Percentiles rank a stretch among this genome's conserved stretches.
Evolutionary conservation across 495 filamentous ascomycete genomes (phyloP).

Genomic region (Aspergillus saccharolyticus): DNA sequence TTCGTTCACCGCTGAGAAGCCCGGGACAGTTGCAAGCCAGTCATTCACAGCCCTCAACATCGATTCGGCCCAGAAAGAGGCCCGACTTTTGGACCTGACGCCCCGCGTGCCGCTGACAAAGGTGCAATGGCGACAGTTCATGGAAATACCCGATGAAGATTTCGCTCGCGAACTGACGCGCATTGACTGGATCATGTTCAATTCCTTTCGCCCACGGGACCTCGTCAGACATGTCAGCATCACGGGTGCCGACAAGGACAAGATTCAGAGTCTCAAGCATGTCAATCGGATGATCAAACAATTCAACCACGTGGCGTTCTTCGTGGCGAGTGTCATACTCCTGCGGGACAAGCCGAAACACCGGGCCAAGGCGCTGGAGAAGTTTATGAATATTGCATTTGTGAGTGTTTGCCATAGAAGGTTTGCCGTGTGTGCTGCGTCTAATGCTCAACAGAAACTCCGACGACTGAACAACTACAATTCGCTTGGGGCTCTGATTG

Average conservation of each 20-base stretch:
- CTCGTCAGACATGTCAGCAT: conserved; percentile 85
- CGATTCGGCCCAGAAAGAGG: conserved; percentile 71
- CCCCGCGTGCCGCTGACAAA: conserved; percentile 62
- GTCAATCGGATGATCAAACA: conserved; percentile 92
- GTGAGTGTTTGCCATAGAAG: conserved; percentile 25
- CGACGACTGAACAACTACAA: conserved; percentile 97
- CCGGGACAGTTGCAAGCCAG: conserved; percentile 36
- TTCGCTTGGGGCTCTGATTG: conserved; percentile 84
- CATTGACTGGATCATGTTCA: conserved; percentile 97
- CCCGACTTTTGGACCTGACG: conserved; percentile 58
- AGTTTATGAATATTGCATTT: conserved; percentile 81
- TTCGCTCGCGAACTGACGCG: conserved; percentile 89
- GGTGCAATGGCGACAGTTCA: conserved; percentile 74
- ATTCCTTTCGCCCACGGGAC: conserved; percentile 91
- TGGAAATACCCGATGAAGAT: conserved; percentile 71
- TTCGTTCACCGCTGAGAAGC: conserved; percentile 36
- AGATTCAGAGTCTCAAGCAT: conserved; percentile 72
- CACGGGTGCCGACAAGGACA: conserved; percentile 62
- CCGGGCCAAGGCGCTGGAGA: conserved; percentile 81
- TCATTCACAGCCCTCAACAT: conserved; percentile 49
- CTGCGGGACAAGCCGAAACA: conserved; percentile 96
- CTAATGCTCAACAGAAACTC: conserved; percentile 50
- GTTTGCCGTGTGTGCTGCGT: neutral
- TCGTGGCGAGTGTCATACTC: conserved; percentile 86
- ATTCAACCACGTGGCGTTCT: conserved; percentile 92